phyloP scores from a whole-genome alignment of 148 eudicot species.

The Salicornia ramosissima region DNA sequence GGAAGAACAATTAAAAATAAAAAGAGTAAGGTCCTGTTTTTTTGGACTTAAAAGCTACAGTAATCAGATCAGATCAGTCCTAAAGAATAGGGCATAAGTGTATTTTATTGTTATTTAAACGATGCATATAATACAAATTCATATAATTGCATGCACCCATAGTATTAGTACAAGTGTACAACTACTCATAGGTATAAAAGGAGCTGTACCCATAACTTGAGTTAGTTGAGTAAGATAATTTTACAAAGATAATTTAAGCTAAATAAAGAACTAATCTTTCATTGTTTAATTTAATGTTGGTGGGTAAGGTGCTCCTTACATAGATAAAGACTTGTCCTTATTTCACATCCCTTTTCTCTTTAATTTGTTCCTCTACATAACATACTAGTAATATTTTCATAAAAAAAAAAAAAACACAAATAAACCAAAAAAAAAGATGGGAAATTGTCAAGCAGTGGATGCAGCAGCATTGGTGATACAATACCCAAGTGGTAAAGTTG shows the following conservation, averaged over 20 bases:
- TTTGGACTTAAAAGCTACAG: too few species aligned
- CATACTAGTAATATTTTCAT: too few species aligned
- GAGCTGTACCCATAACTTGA: constrained; percentile 20
- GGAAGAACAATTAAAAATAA: too few species aligned
- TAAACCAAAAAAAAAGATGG: constrained; percentile 40
- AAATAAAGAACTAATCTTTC: constrained; percentile 3
- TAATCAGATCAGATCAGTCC: too few species aligned
- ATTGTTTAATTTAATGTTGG: constrained; percentile 13
- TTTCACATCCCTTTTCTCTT: constrained; percentile 8
- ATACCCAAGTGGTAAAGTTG: constrained; percentile 72
- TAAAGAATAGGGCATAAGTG: too few species aligned
- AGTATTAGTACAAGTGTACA: too few species aligned
- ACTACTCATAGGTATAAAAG: constrained; percentile 19
- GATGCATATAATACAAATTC: too few species aligned
- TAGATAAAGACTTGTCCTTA: constrained; percentile 21
- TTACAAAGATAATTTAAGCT: constrained; percentile 10
- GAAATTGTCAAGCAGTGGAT: constrained; percentile 96
- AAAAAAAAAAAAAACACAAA: constrained; percentile 8
- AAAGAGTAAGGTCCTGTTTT: too few species aligned
- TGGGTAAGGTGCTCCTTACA: constrained; percentile 29
- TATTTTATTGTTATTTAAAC: too few species aligned
- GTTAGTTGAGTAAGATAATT: constrained; percentile 21
- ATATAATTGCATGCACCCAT: too few species aligned
- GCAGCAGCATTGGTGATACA: constrained; percentile 93
- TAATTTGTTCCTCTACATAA: background rate